Base-by-base conservation (phyloP, 768 basidiomycete species). In the Leccinellum albellum region DNA sequence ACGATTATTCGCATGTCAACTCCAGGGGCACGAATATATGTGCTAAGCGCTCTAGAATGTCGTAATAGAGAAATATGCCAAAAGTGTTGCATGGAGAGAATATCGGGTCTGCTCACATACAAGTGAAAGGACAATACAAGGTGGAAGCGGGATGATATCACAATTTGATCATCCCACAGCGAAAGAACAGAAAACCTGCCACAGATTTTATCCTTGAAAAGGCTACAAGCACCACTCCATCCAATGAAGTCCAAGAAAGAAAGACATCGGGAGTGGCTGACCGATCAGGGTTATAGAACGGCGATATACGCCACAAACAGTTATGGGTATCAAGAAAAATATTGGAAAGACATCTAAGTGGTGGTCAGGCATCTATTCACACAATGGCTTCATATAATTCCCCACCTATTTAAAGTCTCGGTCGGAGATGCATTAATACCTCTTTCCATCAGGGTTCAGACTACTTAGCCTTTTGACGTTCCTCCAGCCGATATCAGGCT, bases 391-490 rank as follows among this genome's bases (percentile, higher is more conserved):
- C n/a, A 24, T 13, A 47, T 42, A 15, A 29, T 45, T 17, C 9
- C 58, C 31, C 15, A 71, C 69, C 59, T 54, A 56, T 53, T 48
- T 31, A 7, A 33, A 28, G 20, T 54, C 12, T 61, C n/a, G 14
- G 15, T 15, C 15, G 24, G 50, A n/a, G 20, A 51, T 9, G 10
- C n/a, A 32, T 48, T 58, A 72, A 46, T 42, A 67, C 50, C 60
- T 57, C 32, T 32, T 51, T 46, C 57, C 65, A 42, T 70, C 67
- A n/a, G 57, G 51, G 42, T 62, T 67, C 32, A 72, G 52, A 50
- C 71, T 72, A 29, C 70, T 74, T 6, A 54, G 51, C 45, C 72
- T 65, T 35, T 50, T 45, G 35, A 50, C 58, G 50, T 72, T 69
- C 46, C 57, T 62, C 72, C 65, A 72, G 15, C 64, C 64, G 5